Conservation (phyloP, 306 rosid species). For the Gillenia trifoliata region DNA sequence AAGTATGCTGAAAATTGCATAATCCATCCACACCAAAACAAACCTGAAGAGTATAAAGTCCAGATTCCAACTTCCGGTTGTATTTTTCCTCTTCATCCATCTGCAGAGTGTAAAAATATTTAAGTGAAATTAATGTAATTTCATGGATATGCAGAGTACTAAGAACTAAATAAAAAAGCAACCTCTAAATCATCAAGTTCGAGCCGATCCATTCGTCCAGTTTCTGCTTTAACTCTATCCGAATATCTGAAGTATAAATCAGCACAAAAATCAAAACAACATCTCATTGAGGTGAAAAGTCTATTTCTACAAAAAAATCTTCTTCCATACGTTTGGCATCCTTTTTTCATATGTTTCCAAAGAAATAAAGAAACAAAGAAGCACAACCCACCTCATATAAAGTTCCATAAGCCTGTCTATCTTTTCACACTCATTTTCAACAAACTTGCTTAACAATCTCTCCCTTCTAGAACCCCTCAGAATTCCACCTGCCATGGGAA, state of each 20-base stretch:
- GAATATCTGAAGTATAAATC: constrained; percentile 55
- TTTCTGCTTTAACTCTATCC: constrained; percentile 77
- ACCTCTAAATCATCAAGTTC: constrained; percentile 93
- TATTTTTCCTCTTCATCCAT: constrained; percentile 94
- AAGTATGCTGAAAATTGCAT: background rate
- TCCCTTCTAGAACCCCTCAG: constrained; percentile 93
- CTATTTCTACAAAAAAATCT: background rate
- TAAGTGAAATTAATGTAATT: background rate
- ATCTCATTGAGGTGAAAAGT: background rate
- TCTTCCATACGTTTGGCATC: background rate
- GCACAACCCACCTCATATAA: constrained; percentile 60
- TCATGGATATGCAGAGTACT: constrained; percentile 6
- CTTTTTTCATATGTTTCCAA: background rate
- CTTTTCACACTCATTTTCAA: constrained; percentile 92
- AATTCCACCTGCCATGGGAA: constrained; percentile 72
- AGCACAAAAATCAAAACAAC: background rate
- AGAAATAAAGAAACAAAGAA: constrained; percentile 14
- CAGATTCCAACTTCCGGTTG: constrained; percentile 87
- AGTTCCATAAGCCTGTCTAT: constrained; percentile 96
- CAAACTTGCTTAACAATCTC: constrained; percentile 81
- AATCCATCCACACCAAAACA: constrained; percentile 5
- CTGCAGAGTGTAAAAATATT: constrained; percentile 34
- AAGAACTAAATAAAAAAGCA: constrained; percentile 4
- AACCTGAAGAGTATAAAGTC: constrained; percentile 96
- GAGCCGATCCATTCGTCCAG: constrained; percentile 55